Conservation (phyloP, 306 rosid genomes). For the Cicer cuneatum region DNA sequence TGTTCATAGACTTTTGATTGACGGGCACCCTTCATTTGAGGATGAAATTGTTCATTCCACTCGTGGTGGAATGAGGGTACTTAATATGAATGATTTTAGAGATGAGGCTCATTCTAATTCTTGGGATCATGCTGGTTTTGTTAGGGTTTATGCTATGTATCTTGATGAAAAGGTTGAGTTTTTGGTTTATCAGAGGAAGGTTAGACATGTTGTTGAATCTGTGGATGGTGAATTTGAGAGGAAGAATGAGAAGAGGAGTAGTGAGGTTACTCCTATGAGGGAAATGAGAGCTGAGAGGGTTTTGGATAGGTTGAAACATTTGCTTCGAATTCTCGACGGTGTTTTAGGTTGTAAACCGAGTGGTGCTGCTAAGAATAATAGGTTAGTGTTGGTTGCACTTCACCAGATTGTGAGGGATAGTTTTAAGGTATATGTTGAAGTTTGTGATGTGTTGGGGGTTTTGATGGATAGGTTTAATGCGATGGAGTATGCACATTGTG, state of each 20-base stretch:
- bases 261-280: slow-evolving; percentile 59
- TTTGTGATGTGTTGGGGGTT: slow-evolving; percentile 76
- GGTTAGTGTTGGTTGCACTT: slow-evolving; percentile 69
- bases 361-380: slow-evolving; percentile 69
- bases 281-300: slow-evolving; percentile 72
- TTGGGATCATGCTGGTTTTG: slow-evolving; percentile 77
- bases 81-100: slow-evolving; percentile 72
- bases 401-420: slow-evolving; percentile 77
- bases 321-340: slow-evolving; percentile 68
- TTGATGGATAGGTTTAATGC: slow-evolving; percentile 75
- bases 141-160: slow-evolving; percentile 71
- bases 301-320: slow-evolving; percentile 63
- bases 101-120: slow-evolving; percentile 86
- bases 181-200: slow-evolving; percentile 59
- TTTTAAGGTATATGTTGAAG: slow-evolving; percentile 59
- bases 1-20: slow-evolving; percentile 70
- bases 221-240: slow-evolving; percentile 37
- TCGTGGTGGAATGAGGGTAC: slow-evolving; percentile 62
- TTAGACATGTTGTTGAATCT: slow-evolving; percentile 37
- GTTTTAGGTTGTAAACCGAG: slow-evolving; percentile 72
- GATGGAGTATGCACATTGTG: slow-evolving; percentile 76
- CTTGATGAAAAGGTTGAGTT: slow-evolving; percentile 76
- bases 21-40: slow-evolving; percentile 75
- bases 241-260: background rate
- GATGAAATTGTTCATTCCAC: slow-evolving; percentile 69